A percentile compares a stretch with the other conserved stretches of the same genome.
Evolutionary conservation across 345 rosid species (phyloP).

Genomic region (Sisymbrium altissimum): DNA sequence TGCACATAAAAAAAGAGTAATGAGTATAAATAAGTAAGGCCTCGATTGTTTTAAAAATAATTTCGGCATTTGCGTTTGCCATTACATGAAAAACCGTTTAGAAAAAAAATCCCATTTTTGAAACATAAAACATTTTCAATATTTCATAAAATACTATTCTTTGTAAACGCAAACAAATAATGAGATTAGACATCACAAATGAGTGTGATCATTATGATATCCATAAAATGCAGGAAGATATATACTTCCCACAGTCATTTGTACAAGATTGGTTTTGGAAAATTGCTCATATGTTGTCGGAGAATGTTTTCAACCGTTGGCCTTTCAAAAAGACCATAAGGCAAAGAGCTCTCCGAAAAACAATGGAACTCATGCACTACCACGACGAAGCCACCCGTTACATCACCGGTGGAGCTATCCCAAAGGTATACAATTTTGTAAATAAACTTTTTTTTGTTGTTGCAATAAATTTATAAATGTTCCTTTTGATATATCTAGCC

Average conservation of each 20-base stretch:
- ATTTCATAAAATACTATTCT: no score
- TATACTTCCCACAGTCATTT: slow-evolving; percentile 36
- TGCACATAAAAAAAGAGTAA: no score
- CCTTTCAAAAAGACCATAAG: slow-evolving; percentile 40
- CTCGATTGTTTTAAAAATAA: no score
- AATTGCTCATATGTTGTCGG: slow-evolving; percentile 32
- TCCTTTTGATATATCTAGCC: not conserved
- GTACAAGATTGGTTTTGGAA: slow-evolving; percentile 46
- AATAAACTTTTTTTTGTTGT: not conserved
- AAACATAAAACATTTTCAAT: no score
- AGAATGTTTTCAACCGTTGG: slow-evolving; percentile 37
- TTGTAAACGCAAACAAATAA: not conserved
- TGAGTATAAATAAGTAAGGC: no score
- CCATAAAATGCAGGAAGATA: slow-evolving; percentile 37
- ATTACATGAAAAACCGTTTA: not conserved
- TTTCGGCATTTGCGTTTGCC: not conserved
- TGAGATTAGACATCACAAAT: not conserved
- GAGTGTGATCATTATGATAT: not conserved
- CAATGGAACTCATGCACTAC: slow-evolving; percentile 47
- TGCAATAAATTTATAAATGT: not conserved
- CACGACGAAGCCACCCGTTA: slow-evolving; percentile 43
- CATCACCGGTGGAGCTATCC: slow-evolving; percentile 42
- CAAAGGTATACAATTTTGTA: slow-evolving; percentile 32
- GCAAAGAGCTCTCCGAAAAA: slow-evolving; percentile 33
- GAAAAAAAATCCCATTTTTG: not conserved